Evolutionary conservation across 768 basidiomycete genomes (phyloP), one percentile per base, ranked within the genome.

Genomic region (Collybia sordida): DNA sequence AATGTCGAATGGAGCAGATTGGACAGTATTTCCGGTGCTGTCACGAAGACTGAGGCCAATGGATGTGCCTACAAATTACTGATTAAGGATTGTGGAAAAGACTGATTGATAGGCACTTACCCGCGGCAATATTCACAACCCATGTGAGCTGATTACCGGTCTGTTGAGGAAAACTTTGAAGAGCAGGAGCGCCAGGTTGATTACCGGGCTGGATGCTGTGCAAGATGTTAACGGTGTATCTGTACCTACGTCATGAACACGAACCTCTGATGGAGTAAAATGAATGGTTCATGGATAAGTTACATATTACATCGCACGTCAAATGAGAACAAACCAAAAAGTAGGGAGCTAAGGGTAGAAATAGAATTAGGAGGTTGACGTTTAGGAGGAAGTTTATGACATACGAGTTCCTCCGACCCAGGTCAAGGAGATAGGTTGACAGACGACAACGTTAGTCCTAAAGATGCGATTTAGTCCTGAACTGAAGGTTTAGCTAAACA

Each of bases 21-120:
- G 83, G 0, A 63, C 72, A 42, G 62, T 21, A 0, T 18, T 0
- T 59, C 92, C 91, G 25, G 69, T 79, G 48, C 49, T 64, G 59
- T 94, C 92, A 61, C 77, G 79, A 53, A 93, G 52, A 11, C 69
- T 73, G 23, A 92, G 62, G 45, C 80, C 83, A 49, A 92, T 63
- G 35, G 56, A 62, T 3, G 75, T 78, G n/a, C 72, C 85, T 82
- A 50, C 0, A 44, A 17, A 49, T 36, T 11, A 14, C 47, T 42
- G 40, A 17, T 44, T 27, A 52, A 24, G 43, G 3, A 37, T 37
- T n/a, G n/a, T 12, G 0, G 43, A 14, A 27, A 7, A 23, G 3
- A 24, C 35, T 8, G n/a, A 45, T 12, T 25, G 27, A 14, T 14
- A 15, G 3, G 18, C 6, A 66, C 72, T 49, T 40, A 81, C 86